These are phyloP conservation scores for Dactylis glomerata DNA, from an alignment of 176 grass and related monocot genomes.

Conservation along the genomic window DNA sequence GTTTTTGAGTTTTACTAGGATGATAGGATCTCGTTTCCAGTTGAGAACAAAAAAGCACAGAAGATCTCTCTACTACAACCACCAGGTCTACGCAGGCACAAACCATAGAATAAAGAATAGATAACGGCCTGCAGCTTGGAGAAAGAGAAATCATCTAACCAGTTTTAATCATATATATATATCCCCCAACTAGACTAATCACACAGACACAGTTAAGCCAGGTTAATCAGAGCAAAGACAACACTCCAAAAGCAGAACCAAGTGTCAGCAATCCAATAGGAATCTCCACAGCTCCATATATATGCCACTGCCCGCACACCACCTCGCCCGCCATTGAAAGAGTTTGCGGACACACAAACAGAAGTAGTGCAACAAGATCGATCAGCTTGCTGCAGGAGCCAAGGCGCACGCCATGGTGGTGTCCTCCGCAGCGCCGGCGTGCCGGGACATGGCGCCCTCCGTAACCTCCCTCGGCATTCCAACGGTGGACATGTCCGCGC, in stretches of 20 bases:
- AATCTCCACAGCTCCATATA: slow-evolving; percentile 34
- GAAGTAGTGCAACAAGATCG: neutral
- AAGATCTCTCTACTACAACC: neutral
- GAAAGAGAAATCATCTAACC: neutral
- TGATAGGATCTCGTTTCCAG: neutral
- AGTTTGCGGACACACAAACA: neutral
- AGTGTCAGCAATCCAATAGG: slow-evolving; percentile 24
- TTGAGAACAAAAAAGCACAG: neutral
- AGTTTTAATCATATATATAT: slow-evolving; percentile 14
- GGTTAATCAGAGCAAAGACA: slow-evolving; percentile 29
- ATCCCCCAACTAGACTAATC: neutral
- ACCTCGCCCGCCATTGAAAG: neutral
- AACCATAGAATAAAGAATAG: slow-evolving; percentile 19
- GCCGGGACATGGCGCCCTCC: neutral
- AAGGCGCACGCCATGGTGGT: slow-evolving; percentile 31
- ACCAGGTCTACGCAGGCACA: neutral
- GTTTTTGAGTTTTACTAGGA: too few species aligned
- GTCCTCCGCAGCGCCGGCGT: slow-evolving; percentile 6
- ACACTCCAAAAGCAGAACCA: slow-evolving; percentile 32
- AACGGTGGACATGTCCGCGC: slow-evolving; percentile 59
- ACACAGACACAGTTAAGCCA: neutral
- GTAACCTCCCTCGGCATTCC: slow-evolving; percentile 29
- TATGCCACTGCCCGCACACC: neutral
- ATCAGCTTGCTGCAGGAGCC: neutral
- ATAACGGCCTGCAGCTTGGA: slow-evolving; percentile 28